phyloP scores from a whole-genome alignment of 2,329 filamentous ascomycete genomes.

The Botrytis paeoniae region DNA sequence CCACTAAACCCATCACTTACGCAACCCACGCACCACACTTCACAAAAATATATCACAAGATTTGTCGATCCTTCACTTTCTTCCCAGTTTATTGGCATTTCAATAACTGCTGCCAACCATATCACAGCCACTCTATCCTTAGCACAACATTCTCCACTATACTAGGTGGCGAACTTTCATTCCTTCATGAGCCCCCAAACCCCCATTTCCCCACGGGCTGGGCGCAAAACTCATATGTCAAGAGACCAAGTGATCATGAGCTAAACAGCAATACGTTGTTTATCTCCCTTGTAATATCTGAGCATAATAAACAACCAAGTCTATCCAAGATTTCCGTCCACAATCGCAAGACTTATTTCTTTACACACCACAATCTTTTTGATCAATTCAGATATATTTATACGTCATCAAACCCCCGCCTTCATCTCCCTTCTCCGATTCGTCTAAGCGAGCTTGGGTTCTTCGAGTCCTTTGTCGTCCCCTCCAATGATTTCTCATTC shows the following conservation, averaged over 20 bases:
- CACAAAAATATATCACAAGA: neutral
- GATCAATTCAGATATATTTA: neutral
- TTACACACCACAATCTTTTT: neutral
- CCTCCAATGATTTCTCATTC: neutral
- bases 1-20: neutral
- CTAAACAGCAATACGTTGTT: neutral
- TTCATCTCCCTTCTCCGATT: slow-evolving; percentile 1
- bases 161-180: slow-evolving; percentile 12
- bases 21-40: neutral
- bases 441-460: neutral
- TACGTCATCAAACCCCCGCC: slow-evolving; percentile 14
- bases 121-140: slow-evolving; percentile 7
- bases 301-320: neutral
- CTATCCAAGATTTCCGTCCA: neutral
- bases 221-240: neutral
- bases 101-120: neutral
- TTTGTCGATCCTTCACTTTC: neutral
- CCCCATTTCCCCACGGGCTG: neutral
- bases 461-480: neutral
- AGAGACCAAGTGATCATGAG: slow-evolving; percentile 15
- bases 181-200: neutral
- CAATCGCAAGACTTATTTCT: neutral
- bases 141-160: neutral
- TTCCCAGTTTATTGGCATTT: neutral
- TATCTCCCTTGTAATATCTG: neutral